Evolutionary conservation across 169 alveolate species (phyloP).

Genomic region (Eimeria falciformis): DNA sequence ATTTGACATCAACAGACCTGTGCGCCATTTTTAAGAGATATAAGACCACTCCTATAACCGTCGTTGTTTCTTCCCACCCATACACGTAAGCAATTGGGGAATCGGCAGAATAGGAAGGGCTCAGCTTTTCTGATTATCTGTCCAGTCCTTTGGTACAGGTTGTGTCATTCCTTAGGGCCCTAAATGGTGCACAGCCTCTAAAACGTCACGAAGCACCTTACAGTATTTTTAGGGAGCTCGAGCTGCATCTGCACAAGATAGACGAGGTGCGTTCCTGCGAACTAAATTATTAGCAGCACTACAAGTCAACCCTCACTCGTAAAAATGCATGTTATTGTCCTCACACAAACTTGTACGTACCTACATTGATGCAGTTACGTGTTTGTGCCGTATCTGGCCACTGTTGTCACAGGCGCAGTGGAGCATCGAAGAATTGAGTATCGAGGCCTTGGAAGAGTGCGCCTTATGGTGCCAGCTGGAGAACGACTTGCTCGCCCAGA

Average conservation of each 20-base stretch:
- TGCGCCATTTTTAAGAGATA: no score
- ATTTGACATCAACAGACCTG: no score
- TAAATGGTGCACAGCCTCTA: no score
- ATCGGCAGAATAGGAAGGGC: no score
- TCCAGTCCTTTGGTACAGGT: no score
- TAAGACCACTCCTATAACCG: no score
- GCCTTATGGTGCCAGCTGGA: constrained; percentile 4
- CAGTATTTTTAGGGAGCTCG: neutral
- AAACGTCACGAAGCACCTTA: no score
- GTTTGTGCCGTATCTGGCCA: neutral
- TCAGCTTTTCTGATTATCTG: no score
- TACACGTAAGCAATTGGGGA: no score
- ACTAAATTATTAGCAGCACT: neutral
- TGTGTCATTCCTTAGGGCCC: no score
- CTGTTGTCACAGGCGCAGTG: constrained; percentile 1
- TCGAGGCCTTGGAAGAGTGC: neutral
- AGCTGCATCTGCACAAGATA: neutral
- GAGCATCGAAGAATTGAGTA: neutral
- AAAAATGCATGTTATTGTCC: neutral
- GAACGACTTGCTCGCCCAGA: constrained; percentile 3
- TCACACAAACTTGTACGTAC: neutral
- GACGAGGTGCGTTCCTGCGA: neutral
- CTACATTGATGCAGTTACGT: no score
- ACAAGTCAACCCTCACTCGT: neutral
- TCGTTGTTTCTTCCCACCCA: no score